Conservation (phyloP, 129 eudicot genomes). For the Pseudognaphalium luteoalbum region DNA sequence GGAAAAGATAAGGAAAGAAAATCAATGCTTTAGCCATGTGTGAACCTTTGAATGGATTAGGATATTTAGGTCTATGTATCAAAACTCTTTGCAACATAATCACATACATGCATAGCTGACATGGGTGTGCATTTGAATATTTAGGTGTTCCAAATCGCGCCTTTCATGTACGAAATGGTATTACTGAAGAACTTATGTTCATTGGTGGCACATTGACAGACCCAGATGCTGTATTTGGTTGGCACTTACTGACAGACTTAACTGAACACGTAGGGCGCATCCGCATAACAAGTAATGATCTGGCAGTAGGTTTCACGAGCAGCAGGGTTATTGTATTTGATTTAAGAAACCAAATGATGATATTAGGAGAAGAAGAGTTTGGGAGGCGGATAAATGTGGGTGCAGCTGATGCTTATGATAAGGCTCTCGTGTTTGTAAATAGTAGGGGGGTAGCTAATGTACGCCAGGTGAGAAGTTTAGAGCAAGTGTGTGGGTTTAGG, state of each 20-base stretch:
- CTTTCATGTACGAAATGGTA: slow-evolving; percentile 69
- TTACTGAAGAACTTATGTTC: slow-evolving; percentile 65
- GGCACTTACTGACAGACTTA: slow-evolving; percentile 69
- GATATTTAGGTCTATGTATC: too few species aligned
- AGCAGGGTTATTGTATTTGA: slow-evolving; percentile 54
- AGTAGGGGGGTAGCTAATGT: slow-evolving; percentile 58
- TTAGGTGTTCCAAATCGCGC: slow-evolving; percentile 86
- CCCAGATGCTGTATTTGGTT: slow-evolving; percentile 85
- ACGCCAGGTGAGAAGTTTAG: slow-evolving; percentile 43
- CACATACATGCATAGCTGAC: neutral
- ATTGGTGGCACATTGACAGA: slow-evolving; percentile 73
- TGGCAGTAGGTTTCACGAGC: slow-evolving; percentile 73
- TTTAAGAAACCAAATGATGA: slow-evolving; percentile 47
- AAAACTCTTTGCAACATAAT: neutral
- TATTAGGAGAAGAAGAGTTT: slow-evolving; percentile 54
- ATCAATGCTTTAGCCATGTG: too few species aligned
- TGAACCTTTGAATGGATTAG: too few species aligned
- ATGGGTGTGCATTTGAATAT: neutral
- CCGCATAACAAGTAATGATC: slow-evolving; percentile 49
- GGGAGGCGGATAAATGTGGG: slow-evolving; percentile 51
- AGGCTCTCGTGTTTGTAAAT: slow-evolving; percentile 47
- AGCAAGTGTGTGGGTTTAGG: slow-evolving; percentile 54
- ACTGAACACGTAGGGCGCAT: slow-evolving; percentile 67
- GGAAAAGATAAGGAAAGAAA: too few species aligned
- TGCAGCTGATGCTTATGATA: slow-evolving; percentile 47